A percentile compares a stretch with the other conserved stretches of the same genome.
These are phyloP conservation scores for Trichosporon sp. DNA, from an alignment of 1,284 basidiomycete species.

Conservation along the genomic window DNA sequence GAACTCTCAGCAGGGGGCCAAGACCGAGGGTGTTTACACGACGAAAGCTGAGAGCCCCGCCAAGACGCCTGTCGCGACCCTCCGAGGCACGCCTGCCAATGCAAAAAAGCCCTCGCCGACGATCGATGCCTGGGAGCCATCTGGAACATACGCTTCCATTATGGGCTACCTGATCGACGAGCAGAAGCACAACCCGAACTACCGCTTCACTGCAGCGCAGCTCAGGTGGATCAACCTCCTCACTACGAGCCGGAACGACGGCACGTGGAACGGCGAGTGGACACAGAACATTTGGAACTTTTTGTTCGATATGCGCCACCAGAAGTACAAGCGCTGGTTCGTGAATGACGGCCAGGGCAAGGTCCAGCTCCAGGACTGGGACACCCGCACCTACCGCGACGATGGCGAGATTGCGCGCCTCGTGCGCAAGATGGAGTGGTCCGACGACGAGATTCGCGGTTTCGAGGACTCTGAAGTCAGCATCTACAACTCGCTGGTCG, in stretches of 20 bases:
- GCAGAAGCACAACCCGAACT: not conserved
- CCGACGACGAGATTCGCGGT: not conserved
- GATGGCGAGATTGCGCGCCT: not conserved
- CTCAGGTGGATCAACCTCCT: not conserved
- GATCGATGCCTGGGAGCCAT: not conserved
- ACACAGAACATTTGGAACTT: not conserved
- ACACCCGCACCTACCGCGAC: conserved; percentile 1
- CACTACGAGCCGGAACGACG: not conserved
- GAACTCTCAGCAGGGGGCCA: not conserved
- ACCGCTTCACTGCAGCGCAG: not conserved
- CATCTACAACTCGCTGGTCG: not conserved
- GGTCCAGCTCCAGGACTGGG: not conserved
- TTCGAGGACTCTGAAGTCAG: not conserved
- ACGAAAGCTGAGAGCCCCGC: not conserved
- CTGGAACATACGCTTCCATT: not conserved
- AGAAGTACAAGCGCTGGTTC: not conserved
- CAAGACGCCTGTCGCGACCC: not conserved
- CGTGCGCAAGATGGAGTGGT: not conserved
- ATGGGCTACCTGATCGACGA: not conserved
- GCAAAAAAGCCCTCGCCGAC: not conserved
- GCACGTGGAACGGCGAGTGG: not conserved
- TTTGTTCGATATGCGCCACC: not conserved
- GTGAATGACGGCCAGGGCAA: not conserved
- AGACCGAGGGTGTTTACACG: not conserved
- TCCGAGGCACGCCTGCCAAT: not conserved